phyloP scores from a whole-genome alignment of 495 filamentous ascomycete genomes.

The Achaetomiella virescens region DNA sequence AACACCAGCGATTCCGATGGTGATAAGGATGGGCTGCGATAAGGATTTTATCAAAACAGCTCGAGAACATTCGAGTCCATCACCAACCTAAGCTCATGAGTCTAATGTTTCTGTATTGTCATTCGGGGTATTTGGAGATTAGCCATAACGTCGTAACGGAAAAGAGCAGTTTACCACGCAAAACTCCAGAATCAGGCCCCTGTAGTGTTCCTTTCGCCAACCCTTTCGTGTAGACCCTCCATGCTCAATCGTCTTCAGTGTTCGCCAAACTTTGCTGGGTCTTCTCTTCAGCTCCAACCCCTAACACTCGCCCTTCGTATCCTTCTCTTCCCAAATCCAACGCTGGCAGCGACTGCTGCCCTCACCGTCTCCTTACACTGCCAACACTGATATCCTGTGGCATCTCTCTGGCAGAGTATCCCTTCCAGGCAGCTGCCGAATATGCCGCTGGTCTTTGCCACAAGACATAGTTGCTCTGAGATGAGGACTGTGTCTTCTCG shows the following conservation, averaged over 20 bases:
- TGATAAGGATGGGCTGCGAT: background rate
- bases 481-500: slow-evolving; percentile 39
- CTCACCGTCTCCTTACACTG: slow-evolving; percentile 29
- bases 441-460: slow-evolving; percentile 27
- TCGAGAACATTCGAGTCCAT: background rate
- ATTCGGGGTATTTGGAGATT: no score
- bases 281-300: no score
- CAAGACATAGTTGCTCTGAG: slow-evolving; percentile 34
- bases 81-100: no score
- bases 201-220: no score
- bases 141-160: no score
- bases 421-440: slow-evolving; percentile 37
- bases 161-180: no score
- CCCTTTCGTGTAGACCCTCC: no score
- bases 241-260: no score
- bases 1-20: background rate
- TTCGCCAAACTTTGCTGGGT: no score
- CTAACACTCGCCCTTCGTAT: background rate
- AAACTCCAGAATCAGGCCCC: no score
- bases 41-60: background rate
- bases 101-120: no score
- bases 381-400: slow-evolving; percentile 35
- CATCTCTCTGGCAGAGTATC: slow-evolving; percentile 24
- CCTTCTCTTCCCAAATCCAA: background rate
- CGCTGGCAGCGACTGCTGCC: background rate